Conservation (phyloP, 2,329 filamentous ascomycete species). For the Neopestalotiopsis sp. region DNA sequence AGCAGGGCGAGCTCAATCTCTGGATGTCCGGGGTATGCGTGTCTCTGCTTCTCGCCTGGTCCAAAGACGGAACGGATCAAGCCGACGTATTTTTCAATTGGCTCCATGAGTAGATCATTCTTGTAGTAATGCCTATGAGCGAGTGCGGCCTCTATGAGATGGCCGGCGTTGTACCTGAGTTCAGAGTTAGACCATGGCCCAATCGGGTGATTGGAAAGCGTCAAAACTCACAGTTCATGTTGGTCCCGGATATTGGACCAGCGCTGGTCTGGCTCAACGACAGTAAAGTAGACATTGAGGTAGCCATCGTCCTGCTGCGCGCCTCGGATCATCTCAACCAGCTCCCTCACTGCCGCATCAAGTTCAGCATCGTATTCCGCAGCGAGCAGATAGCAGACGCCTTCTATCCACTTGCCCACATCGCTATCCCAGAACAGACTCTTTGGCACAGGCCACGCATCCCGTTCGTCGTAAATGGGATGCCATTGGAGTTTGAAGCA, state of each 20-base stretch:
- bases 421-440: conserved; percentile 65
- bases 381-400: conserved; percentile 60
- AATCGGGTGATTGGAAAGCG: neutral
- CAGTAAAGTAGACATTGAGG: conserved; percentile 66
- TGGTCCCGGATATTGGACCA: conserved; percentile 66
- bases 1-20: conserved; percentile 54
- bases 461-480: conserved; percentile 54
- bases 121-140: conserved; percentile 58
- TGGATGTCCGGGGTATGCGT: conserved; percentile 66
- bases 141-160: conserved; percentile 65
- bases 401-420: conserved; percentile 66
- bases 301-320: conserved; percentile 67
- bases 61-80: conserved; percentile 59
- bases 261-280: conserved; percentile 58
- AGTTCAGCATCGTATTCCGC: conserved; percentile 49
- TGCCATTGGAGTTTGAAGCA: conserved; percentile 65
- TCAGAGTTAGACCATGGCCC: neutral
- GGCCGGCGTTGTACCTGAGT: conserved; percentile 61
- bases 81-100: conserved; percentile 59
- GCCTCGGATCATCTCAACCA: conserved; percentile 60
- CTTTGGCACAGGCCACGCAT: conserved; percentile 61
- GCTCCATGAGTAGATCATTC: conserved; percentile 55
- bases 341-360: conserved; percentile 55
- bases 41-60: conserved; percentile 49
- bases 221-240: conserved; percentile 58